These are phyloP conservation scores for Gossypium raimondii DNA, from an alignment of 345 rosid genomes.

Conservation along the genomic window DNA sequence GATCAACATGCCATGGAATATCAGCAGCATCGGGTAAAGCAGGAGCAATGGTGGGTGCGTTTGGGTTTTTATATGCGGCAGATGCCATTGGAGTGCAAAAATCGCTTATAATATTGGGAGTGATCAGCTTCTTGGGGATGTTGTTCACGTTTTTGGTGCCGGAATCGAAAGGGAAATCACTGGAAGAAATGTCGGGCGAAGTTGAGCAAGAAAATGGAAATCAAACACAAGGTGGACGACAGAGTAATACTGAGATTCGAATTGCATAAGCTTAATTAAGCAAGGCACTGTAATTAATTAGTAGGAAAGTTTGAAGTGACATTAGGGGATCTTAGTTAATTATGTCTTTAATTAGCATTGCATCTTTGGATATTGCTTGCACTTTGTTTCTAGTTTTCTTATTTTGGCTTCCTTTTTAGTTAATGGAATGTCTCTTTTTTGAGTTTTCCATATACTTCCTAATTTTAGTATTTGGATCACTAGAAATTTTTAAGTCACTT, in stretches of 20 bases:
- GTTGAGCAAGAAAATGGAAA: not conserved
- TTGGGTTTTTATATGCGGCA: not conserved
- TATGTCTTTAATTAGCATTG: too few species aligned
- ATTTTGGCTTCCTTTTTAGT: too few species aligned
- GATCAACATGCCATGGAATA: conserved; percentile 1
- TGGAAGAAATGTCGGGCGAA: not conserved
- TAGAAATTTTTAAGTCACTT: too few species aligned
- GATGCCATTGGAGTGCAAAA: not conserved
- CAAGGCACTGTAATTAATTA: not conserved
- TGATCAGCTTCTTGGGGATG: not conserved
- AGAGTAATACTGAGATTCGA: not conserved
- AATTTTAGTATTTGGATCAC: too few species aligned
- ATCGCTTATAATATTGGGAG: not conserved
- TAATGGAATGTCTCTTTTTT: too few species aligned
- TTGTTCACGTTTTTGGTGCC: not conserved
- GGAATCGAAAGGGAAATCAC: not conserved
- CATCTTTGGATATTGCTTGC: too few species aligned
- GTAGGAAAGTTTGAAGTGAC: not conserved
- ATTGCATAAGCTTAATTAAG: not conserved
- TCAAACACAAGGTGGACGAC: not conserved
- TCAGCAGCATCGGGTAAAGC: not conserved
- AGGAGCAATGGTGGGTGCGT: conserved; percentile 3
- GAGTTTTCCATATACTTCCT: too few species aligned
- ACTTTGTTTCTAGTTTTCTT: too few species aligned
- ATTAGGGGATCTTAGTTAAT: not conserved